phyloP scores from a whole-genome alignment of 495 filamentous ascomycete genomes.

The Glarea lozoyensis region DNA sequence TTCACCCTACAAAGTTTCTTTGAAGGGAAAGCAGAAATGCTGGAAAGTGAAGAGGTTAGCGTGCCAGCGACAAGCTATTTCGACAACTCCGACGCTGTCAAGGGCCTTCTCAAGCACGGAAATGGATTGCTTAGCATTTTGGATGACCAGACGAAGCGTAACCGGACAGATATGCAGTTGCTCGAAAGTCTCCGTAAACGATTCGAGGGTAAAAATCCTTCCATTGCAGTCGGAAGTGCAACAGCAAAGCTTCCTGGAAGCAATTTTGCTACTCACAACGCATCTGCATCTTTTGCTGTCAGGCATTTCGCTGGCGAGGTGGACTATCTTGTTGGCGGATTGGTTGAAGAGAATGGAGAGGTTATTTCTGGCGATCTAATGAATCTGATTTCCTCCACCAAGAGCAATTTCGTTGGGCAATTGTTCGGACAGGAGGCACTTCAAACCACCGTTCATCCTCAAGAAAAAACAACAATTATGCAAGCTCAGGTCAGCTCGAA shows the following conservation, averaged over 20 bases:
- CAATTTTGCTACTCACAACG: constrained; percentile 74
- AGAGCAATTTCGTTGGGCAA: constrained; percentile 77
- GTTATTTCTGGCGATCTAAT: constrained; percentile 92
- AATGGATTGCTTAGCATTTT: constrained; percentile 91
- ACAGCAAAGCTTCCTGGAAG: constrained; percentile 63
- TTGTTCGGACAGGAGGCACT: constrained; percentile 91
- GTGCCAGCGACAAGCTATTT: constrained; percentile 93
- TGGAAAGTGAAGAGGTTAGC: constrained; percentile 85
- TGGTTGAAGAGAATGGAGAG: constrained; percentile 92
- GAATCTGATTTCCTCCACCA: constrained; percentile 84
- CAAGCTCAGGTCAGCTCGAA: constrained; percentile 95
- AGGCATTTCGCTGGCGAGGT: constrained; percentile 95
- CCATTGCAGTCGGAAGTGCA: constrained; percentile 64
- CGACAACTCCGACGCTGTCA: constrained; percentile 91
- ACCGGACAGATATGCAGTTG: constrained; percentile 80
- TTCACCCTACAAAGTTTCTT: constrained; percentile 94
- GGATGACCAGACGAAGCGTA: constrained; percentile 87
- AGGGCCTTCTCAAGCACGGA: constrained; percentile 78
- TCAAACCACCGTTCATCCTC: constrained; percentile 81
- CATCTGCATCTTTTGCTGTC: constrained; percentile 72
- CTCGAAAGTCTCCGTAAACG: constrained; percentile 83
- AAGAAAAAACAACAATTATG: constrained; percentile 84
- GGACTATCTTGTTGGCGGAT: constrained; percentile 78
- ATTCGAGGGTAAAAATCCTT: constrained; percentile 88
- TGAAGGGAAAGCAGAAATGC: constrained; percentile 78